phyloP scores from a whole-genome alignment of 208 protist species.

The Trypanosoma platydactyli region DNA sequence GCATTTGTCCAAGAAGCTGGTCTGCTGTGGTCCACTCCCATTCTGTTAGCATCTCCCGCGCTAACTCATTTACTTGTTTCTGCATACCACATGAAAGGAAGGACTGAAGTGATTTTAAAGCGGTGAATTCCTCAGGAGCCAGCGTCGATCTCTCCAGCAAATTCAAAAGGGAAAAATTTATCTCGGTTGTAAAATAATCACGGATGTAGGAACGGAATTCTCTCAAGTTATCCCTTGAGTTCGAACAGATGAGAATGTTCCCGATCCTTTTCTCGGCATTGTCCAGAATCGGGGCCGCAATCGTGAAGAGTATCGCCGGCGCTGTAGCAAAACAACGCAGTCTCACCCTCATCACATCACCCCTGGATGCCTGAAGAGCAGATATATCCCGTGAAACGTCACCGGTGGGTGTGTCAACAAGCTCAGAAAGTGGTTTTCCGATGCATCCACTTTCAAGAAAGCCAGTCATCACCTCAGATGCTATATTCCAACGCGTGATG shows the following conservation, averaged over 20 bases:
- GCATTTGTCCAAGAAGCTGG: slow-evolving; percentile 65
- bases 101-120: slow-evolving; percentile 32
- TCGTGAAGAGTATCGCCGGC: slow-evolving; percentile 73
- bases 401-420: slow-evolving; percentile 65
- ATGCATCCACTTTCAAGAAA: slow-evolving; percentile 81
- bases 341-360: slow-evolving; percentile 71
- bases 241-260: slow-evolving; percentile 85
- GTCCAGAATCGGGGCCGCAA: slow-evolving; percentile 72
- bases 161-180: slow-evolving; percentile 41
- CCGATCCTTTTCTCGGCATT: slow-evolving; percentile 53
- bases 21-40: slow-evolving; percentile 91
- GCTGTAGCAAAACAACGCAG: slow-evolving; percentile 73
- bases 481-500: slow-evolving; percentile 87
- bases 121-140: neutral
- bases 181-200: slow-evolving; percentile 71
- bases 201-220: slow-evolving; percentile 81
- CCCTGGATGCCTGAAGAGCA: slow-evolving; percentile 38
- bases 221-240: slow-evolving; percentile 77
- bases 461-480: slow-evolving; percentile 83
- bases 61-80: slow-evolving; percentile 60
- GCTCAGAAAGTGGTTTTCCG: slow-evolving; percentile 80
- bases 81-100: slow-evolving; percentile 59
- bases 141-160: slow-evolving; percentile 37
- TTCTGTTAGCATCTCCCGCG: slow-evolving; percentile 77
- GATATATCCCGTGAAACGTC: slow-evolving; percentile 29